A percentile compares a stretch with the other conserved stretches of the same genome.
These are phyloP conservation scores for Epichloe hybrida DNA, from an alignment of 2,329 filamentous ascomycete genomes.

Conservation along the genomic window DNA sequence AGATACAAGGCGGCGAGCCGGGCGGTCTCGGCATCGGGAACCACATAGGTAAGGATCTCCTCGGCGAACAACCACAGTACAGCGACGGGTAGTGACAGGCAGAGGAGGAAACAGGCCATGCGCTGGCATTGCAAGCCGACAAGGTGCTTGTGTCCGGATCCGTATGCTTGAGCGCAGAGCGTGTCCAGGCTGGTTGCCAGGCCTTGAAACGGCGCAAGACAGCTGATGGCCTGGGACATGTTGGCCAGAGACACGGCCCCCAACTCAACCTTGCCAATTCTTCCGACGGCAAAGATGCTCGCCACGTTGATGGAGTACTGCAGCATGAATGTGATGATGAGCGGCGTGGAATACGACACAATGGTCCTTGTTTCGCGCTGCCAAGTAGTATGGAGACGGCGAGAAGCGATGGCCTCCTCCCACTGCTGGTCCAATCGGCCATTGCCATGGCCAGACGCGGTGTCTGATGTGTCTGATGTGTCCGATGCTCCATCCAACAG, in stretches of 20 bases:
- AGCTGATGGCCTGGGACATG: conserved; percentile 72
- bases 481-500: conserved; percentile 16
- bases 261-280: conserved; percentile 51
- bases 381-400: conserved; percentile 82
- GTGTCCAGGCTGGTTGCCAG: conserved; percentile 85
- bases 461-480: neutral
- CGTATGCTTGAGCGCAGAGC: conserved; percentile 85
- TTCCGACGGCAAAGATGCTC: conserved; percentile 66
- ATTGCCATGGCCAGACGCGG: conserved; percentile 36
- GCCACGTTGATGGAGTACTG: conserved; percentile 79
- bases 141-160: conserved; percentile 76
- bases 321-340: conserved; percentile 59
- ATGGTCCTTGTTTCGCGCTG: conserved; percentile 78
- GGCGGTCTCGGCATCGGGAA: conserved; percentile 45
- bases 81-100: conserved; percentile 58
- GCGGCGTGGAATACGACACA: conserved; percentile 52
- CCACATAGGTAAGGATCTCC: conserved; percentile 39
- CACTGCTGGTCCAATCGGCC: conserved; percentile 52
- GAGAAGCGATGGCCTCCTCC: conserved; percentile 71
- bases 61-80: conserved; percentile 59
- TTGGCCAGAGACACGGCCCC: conserved; percentile 36
- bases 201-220: conserved; percentile 67
- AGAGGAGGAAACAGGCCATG: conserved; percentile 66
- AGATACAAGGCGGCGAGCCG: conserved; percentile 59
- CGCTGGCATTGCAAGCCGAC: conserved; percentile 73